A percentile compares a stretch with the other conserved stretches of the same genome.
Conservation (phyloP, 2,329 filamentous ascomycete species). For the Dactylellina drechsleri region DNA sequence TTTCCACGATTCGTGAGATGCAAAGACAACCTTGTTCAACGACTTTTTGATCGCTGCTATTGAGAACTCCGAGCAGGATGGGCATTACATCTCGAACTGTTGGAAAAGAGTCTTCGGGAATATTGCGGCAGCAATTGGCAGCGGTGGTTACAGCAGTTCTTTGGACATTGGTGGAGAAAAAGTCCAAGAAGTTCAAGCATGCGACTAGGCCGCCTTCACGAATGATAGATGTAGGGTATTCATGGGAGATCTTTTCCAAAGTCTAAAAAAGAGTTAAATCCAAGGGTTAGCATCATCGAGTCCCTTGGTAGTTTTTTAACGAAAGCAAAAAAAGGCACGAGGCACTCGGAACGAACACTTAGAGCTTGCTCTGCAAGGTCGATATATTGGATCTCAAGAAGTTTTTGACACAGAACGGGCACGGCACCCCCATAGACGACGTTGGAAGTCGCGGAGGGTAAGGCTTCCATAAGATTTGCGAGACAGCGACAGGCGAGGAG, state of each 20-base stretch:
- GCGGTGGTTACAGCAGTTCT: conserved; percentile 96
- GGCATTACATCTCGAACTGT: conserved; percentile 97
- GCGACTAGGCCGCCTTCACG: conserved; percentile 93
- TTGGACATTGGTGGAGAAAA: conserved; percentile 97
- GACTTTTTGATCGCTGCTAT: conserved; percentile 93
- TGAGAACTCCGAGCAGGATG: conserved; percentile 86
- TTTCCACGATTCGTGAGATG: conserved; percentile 94
- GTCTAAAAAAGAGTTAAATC: conserved; percentile 66
- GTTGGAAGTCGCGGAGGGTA: conserved; percentile 90
- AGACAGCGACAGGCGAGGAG: conserved; percentile 93
- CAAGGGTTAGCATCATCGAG: conserved; percentile 44
- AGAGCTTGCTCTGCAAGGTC: conserved; percentile 96
- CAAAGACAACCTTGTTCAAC: conserved; percentile 96
- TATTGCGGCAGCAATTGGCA: conserved; percentile 97
- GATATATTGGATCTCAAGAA: conserved; percentile 95
- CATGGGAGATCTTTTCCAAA: conserved; percentile 94
- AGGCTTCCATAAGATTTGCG: conserved; percentile 96
- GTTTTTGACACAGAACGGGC: conserved; percentile 90
- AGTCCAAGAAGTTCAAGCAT: conserved; percentile 95
- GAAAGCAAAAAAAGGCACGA: conserved; percentile 31
- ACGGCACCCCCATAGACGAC: conserved; percentile 98
- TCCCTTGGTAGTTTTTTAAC: conserved; percentile 12
- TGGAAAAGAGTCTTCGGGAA: conserved; percentile 89
- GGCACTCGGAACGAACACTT: conserved; percentile 68
- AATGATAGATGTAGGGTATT: conserved; percentile 94